A percentile compares a stretch with the other conserved stretches of the same genome.
Conservation (phyloP, 1,139 yeast species). For the Candida gigantensis region DNA sequence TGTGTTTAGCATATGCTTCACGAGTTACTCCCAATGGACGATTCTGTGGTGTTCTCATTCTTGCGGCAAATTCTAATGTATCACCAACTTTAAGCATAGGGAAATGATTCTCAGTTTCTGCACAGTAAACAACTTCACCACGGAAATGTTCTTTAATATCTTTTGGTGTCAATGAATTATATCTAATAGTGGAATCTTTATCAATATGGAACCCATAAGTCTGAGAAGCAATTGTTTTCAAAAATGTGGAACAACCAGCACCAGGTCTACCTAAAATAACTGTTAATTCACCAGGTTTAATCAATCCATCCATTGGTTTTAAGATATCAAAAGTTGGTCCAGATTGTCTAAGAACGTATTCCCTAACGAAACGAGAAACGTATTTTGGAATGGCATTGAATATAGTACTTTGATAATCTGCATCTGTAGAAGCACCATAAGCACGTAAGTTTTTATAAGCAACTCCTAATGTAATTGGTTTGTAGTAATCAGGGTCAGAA, state of each 20-base stretch:
- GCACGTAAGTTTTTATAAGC: slow-evolving; percentile 69
- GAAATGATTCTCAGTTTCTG: slow-evolving; percentile 55
- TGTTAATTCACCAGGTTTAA: slow-evolving; percentile 37
- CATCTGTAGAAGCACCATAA: slow-evolving; percentile 71
- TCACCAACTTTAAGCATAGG: slow-evolving; percentile 55
- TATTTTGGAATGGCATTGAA: slow-evolving; percentile 44
- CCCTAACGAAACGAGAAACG: slow-evolving; percentile 6
- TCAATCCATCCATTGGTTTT: slow-evolving; percentile 36
- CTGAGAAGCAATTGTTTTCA: slow-evolving; percentile 35
- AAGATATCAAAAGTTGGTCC: slow-evolving; percentile 28
- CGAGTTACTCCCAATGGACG: slow-evolving; percentile 36
- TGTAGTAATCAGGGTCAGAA: slow-evolving; percentile 49
- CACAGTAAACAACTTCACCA: slow-evolving; percentile 52
- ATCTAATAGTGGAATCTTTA: slow-evolving; percentile 31
- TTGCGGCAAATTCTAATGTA: slow-evolving; percentile 47
- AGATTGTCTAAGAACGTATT: slow-evolving; percentile 5
- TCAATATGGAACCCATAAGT: slow-evolving; percentile 39
- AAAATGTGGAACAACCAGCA: slow-evolving; percentile 37
- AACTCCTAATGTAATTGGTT: slow-evolving; percentile 64
- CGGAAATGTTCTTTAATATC: slow-evolving; percentile 50
- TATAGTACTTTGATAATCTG: slow-evolving; percentile 77
- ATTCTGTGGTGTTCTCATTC: slow-evolving; percentile 41
- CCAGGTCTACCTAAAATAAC: slow-evolving; percentile 42
- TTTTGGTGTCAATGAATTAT: slow-evolving; percentile 50
- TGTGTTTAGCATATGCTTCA: slow-evolving; percentile 40